Evolutionary conservation across 164 flowering plant genomes (phyloP), one percentile per base, ranked within the genome.

Genomic region (Amborella trichopoda): DNA sequence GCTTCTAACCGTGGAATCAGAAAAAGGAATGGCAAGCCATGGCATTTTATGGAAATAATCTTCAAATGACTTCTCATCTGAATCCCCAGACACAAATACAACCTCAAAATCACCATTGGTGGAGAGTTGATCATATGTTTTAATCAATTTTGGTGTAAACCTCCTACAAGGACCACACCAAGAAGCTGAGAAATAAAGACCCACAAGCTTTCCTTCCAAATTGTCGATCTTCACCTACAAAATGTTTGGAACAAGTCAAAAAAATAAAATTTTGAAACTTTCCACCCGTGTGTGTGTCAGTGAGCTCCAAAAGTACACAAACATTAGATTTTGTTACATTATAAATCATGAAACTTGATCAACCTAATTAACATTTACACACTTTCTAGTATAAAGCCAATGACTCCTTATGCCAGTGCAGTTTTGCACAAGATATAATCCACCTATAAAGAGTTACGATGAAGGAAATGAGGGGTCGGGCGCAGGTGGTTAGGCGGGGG

Each of bases 21-120:
- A 69, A 54, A 72, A 82, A 1, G 95, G 95, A 38, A 86, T 44
- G 0, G 84, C 83, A 26, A 80, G 74, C 93, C 95, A 82, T 43
- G 89, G 93, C 93, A 82, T 86, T 58, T 70, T 56, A 20, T 76
- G 70, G 64, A 80, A 82, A 58, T 78, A 83, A 1, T 19, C 54
- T 1, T 72, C 49, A 41, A 76, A 82, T 0, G 80, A 48, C n/a
- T 74, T 75, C 36, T 72, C 75, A 42, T 78, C 76, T 26, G 49
- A 11, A 47, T 86, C 93, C 2, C 47, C 66, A 0, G 86, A 68
- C 33, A 76, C 21, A 26, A 78, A 86, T 28, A 76, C 52, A 13
- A 75, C 26, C 60, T 83, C 94, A 44, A 83, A 70, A 27, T 70
- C 71, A 21, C 74, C 76, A 25, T 64, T 59, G 1, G 59, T 5